phyloP scores from a whole-genome alignment of 352 stramenopile genomes.

The Pythium aristosporum region DNA sequence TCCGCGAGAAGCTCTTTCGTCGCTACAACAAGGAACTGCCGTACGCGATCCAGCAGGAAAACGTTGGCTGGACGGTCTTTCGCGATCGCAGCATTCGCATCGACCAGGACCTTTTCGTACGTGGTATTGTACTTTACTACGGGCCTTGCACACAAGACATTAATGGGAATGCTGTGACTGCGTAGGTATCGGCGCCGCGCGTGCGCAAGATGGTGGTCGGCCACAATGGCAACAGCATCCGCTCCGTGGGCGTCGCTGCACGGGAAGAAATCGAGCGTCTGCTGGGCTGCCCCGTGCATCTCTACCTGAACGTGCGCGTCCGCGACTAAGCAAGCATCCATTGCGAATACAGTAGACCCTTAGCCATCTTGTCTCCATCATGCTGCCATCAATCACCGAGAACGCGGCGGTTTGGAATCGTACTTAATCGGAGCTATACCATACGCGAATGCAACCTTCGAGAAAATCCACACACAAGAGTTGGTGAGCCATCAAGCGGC shows the following conservation, averaged over 20 bases:
- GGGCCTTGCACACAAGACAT: background rate
- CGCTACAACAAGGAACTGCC: constrained; percentile 87
- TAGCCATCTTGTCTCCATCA: background rate
- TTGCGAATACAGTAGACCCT: no score
- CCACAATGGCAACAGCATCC: constrained; percentile 75
- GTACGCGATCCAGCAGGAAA: constrained; percentile 83
- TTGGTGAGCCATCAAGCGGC: background rate
- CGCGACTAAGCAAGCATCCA: constrained; percentile 31
- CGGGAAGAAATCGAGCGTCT: constrained; percentile 76
- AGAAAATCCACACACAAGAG: constrained; percentile 7
- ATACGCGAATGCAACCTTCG: background rate
- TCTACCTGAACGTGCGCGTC: constrained; percentile 86
- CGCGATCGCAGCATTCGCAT: constrained; percentile 85
- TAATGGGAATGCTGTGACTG: background rate
- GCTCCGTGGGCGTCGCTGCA: constrained; percentile 67
- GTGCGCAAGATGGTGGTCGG: constrained; percentile 82
- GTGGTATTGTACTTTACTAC: constrained; percentile 15
- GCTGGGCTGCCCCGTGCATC: constrained; percentile 66
- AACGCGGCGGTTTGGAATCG: background rate
- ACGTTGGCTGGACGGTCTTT: constrained; percentile 84
- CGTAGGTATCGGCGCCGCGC: constrained; percentile 65
- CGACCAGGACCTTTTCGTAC: constrained; percentile 88
- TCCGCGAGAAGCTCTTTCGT: constrained; percentile 85
- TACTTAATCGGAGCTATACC: background rate
- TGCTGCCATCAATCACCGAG: background rate